Percentiles rank a stretch among this genome's conserved stretches.
Evolutionary conservation across 495 filamentous ascomycete genomes (phyloP).

Genomic region (Barbatosphaeria neglecta): DNA sequence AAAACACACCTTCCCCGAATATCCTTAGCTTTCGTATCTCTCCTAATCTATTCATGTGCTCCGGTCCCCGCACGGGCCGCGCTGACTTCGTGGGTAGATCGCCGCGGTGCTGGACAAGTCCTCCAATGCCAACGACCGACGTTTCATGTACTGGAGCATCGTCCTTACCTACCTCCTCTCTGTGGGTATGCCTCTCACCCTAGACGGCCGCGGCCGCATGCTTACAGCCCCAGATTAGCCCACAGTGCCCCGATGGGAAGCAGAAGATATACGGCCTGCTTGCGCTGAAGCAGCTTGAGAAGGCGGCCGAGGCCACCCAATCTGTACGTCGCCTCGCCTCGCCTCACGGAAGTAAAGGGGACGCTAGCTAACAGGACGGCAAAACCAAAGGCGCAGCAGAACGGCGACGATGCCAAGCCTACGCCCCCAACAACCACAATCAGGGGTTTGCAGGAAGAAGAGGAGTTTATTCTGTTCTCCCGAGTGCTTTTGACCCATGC

Average conservation of each 20-base stretch:
- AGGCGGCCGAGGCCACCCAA: conserved; percentile 28
- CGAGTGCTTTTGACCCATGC: conserved; percentile 15
- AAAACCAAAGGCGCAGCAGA: background rate
- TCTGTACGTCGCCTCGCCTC: conserved; percentile 11
- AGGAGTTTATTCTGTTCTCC: conserved; percentile 24
- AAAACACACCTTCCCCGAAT: background rate
- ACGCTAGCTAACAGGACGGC: background rate
- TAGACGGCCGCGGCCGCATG: background rate
- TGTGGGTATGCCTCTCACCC: conserved; percentile 14
- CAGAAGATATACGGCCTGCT: conserved; percentile 29
- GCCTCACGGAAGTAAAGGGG: background rate
- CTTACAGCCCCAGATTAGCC: conserved; percentile 22
- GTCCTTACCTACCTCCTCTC: conserved; percentile 30
- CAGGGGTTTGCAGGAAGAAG: conserved; percentile 13
- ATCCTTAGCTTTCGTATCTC: too few relatives aligned
- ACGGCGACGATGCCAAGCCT: background rate
- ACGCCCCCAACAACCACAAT: background rate
- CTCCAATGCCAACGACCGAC: conserved; percentile 18
- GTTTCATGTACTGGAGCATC: conserved; percentile 33
- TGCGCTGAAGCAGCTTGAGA: conserved; percentile 27
- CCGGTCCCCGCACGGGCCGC: background rate
- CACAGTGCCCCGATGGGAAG: conserved; percentile 21
- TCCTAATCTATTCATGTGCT: background rate
- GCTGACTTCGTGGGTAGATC: conserved; percentile 19
- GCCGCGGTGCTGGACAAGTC: conserved; percentile 30